Base-by-base conservation (phyloP, 73 alveolate genomes). In the Paramecium sonneborni region DNA sequence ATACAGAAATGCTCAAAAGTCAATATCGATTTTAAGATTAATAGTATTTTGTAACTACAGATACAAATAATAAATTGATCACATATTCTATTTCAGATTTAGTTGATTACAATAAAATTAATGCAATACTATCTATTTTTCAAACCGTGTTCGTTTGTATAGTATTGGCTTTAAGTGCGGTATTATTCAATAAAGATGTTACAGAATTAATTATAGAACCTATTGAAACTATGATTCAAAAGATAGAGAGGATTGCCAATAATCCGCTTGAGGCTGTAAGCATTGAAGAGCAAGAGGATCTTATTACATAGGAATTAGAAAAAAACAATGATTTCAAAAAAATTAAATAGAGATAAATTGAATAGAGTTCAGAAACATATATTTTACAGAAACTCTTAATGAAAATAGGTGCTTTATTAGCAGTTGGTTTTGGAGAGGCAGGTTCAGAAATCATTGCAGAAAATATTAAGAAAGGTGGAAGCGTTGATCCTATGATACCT, bases 401-500 rank as follows among this genome's bases (percentile, higher is more conserved):
- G 48, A 97, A 97, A 94, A 96, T 97, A 69, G 99, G 99, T 8
- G 99, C 99, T 10, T 93, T 98, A 26, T 93, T 98, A 21, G 99
- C 99, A 3, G 93, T 98, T 62, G 99, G 99, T 20, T 97, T 98
- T 93, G 99, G 99, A 0, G 99, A 98, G 85, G 99, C 99, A 18
- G 99, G 99, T 0, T 94, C 99, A 18, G 97, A 97, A 86, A 97
- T 98, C 58, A 97, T 98, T 37, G 99, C 99, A 9, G 93, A 95
- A 67, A 98, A 97, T 93, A 98, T 98, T 97, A 94, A 95, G 24
- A 37, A 93, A 7, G 94, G 95, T 56, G 99, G 99, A 18, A 98
- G 96, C 55, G 99, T 98, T 0, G 97, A 97, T 92, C 99, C 99
- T 38, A 96, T 97, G 99, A 58, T 97, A 18, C 98, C 99, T 34